Base-by-base conservation (phyloP, 805 yeast genomes). In the Yamadazyma laniorum region DNA sequence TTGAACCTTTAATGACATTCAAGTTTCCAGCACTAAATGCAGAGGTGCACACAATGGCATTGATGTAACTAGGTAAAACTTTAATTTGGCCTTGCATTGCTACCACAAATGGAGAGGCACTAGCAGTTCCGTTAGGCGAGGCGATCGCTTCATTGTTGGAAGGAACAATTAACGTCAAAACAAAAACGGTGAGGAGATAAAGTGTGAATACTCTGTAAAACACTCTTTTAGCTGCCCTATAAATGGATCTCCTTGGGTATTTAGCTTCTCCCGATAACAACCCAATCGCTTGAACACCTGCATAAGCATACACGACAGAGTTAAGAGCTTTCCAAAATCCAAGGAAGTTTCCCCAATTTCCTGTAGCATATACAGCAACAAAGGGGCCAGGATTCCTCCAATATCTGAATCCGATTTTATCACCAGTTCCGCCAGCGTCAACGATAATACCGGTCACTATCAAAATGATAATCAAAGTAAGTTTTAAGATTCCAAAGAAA, bases 381-480 rank as follows among this genome's bases (percentile, higher is more conserved):
- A 70, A 65, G 1, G 73, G 65, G 22, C 73, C 72, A 31, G 45
- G 45, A 22, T 61, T 37, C 35, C 56, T 55, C 77, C 78, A 74
- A 50, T 69, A 70, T 23, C 52, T 42, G 50, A 58, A 58, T 1
- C 65, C 65, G 22, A 58, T 25, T 29, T 55, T 37, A n/a, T 47
- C 50, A 3, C 48, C 44, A 16, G 42, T 58, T 12, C 61, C 61
- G 35, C 61, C 62, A 15, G 48, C 40, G 35, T 50, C 56, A 31
- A 56, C 49, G 15, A 52, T 43, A n/a, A 58, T 25, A 16, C 56
- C 46, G n/a, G 48, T 29, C 3, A 56, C 7, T 13, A 49, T 42
- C 25, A 54, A 49, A 15, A 56, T 56, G 13, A 48, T 35, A 12
- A 57, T 43, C 29, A 54, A 44, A n/a, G 49, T 16, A n/a, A 59